phyloP scores from a whole-genome alignment of 2,329 filamentous ascomycete species.

The Neoscytalidium dimidiatum region DNA sequence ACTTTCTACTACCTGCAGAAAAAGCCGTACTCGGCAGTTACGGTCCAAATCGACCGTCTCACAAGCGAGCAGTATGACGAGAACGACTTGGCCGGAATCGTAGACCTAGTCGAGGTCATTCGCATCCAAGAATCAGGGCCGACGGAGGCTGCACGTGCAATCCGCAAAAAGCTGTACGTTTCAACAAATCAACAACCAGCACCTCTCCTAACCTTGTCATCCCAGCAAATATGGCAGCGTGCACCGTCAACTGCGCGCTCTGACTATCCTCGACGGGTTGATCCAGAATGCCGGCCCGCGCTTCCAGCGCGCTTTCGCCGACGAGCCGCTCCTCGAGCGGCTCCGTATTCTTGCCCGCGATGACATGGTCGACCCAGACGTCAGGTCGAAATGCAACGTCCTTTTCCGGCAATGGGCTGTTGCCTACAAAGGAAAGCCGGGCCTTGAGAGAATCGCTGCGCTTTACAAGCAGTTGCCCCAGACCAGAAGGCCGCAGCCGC shows the following conservation, averaged over 20 bases:
- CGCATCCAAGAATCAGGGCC: conserved; percentile 85
- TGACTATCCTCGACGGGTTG: conserved; percentile 86
- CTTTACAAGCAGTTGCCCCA: conserved; percentile 73
- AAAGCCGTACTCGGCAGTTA: conserved; percentile 92
- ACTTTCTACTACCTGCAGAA: conserved; percentile 44
- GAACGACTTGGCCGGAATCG: conserved; percentile 87
- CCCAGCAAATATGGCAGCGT: conserved; percentile 84
- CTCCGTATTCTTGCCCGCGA: conserved; percentile 86
- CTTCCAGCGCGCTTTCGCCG: conserved; percentile 84
- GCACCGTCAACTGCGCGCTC: conserved; percentile 87
- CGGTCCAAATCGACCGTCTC: conserved; percentile 86
- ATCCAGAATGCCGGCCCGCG: conserved; percentile 90
- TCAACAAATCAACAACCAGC: not conserved
- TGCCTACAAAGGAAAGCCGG: conserved; percentile 77
- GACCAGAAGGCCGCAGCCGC: conserved; percentile 62
- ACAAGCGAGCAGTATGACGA: conserved; percentile 88
- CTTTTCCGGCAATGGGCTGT: conserved; percentile 85
- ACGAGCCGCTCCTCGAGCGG: conserved; percentile 89
- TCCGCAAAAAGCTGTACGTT: conserved; percentile 86
- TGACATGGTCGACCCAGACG: conserved; percentile 77
- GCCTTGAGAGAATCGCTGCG: conserved; percentile 75
- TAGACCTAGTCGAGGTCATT: conserved; percentile 92
- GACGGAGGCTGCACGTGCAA: conserved; percentile 82
- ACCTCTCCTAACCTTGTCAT: conserved; percentile 3
- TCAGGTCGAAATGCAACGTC: conserved; percentile 84